Base-by-base conservation (phyloP, 768 basidiomycete genomes). In the Chlorophyllum brunneum region DNA sequence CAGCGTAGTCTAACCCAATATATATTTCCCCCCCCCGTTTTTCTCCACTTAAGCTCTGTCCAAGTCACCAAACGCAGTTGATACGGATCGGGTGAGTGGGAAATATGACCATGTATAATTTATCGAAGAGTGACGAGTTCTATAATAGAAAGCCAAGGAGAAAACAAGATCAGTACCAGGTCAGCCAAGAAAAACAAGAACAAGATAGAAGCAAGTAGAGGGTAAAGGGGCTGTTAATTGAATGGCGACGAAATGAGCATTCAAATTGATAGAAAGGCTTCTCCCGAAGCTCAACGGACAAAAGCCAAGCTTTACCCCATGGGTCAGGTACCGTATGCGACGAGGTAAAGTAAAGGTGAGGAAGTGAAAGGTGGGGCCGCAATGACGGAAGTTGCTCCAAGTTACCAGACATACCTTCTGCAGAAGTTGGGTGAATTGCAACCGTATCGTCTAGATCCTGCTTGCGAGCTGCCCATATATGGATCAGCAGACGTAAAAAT, bases 361-460 rank as follows among this genome's bases (percentile, higher is more conserved):
- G 22, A 24, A 29, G 7, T 11, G 26, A 44, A 26, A 27, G 9
- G 18, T 2, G 20, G 20, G 13, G 24, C 16, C n/a, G 20, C n/a
- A n/a, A n/a, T n/a, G n/a, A n/a, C 38, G 5, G 30, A 29, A 29
- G 8, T 18, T 30, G 18, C 7, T 24, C 30, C 33, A 36, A 29
- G 27, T n/a, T 10, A 38, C n/a, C 10, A 33, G 13, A 69, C 79
- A 31, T 58, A 88, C 88, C 88, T 74, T 91, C 88, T 34, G 77
- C 85, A 11, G 85, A 89, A 2, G 90, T 92, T 33, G 92, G 92
- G 68, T 95, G 93, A 56, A 95, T 95, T 9, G 93, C 93, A 26
- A 95, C 88, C 1, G 88, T 92, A 60, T 90, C 81, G 61, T 94
- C 93, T 44, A 95, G 67, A 61, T 95, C 88, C 61, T 78, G 67